A percentile compares a stretch with the other conserved stretches of the same genome.
Conservation (phyloP, 495 filamentous ascomycete species). For the Aspergillus homomorphus region DNA sequence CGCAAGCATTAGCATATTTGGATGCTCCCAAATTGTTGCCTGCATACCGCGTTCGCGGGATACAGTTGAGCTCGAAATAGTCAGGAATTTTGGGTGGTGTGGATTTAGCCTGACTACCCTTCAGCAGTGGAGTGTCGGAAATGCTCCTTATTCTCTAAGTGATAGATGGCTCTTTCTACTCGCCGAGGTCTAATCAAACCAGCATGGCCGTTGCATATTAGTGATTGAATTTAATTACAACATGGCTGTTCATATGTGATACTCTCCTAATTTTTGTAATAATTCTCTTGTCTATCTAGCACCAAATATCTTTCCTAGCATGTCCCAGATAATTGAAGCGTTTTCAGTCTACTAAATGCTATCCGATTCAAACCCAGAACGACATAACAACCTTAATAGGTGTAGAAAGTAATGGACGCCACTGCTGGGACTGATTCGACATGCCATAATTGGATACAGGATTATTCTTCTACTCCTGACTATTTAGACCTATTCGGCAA, state of each 20-base stretch:
- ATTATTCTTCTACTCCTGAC: no score
- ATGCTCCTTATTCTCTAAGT: conserved; percentile 52
- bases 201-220: not conserved
- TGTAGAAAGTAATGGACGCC: no score
- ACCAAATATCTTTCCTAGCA: no score
- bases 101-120: conserved; percentile 81
- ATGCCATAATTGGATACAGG: no score
- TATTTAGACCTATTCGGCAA: no score
- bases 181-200: conserved; percentile 64
- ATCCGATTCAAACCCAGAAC: no score
- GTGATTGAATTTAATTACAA: not conserved
- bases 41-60: conserved; percentile 68
- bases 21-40: conserved; percentile 72
- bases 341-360: no score
- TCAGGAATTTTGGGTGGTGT: conserved; percentile 85
- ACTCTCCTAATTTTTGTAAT: no score
- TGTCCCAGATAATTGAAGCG: no score
- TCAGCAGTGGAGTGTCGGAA: conserved; percentile 58
- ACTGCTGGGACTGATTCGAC: no score
- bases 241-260: not conserved
- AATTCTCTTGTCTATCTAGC: no score
- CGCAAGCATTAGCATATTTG: conserved; percentile 62
- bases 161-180: conserved; percentile 78
- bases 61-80: conserved; percentile 59
- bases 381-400: no score